Percentiles rank a stretch among this genome's conserved stretches.
phyloP scores from a whole-genome alignment of 2,329 filamentous ascomycete genomes.

The Ophiocordyceps camponoti-rufipedis region DNA sequence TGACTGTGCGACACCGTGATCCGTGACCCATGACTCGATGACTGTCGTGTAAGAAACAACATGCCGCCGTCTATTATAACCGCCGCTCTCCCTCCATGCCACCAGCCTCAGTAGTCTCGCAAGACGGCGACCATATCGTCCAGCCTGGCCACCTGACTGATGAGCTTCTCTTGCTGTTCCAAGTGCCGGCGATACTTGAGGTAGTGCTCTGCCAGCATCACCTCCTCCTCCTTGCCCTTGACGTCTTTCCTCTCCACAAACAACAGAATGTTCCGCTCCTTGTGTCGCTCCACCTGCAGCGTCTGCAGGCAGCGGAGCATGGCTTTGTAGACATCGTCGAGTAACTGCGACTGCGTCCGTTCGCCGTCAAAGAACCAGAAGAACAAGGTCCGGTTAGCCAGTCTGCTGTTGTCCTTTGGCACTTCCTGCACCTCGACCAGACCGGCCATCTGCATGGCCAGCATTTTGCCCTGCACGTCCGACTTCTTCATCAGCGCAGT shows the following conservation, averaged over 20 bases:
- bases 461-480: constrained; percentile 70
- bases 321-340: constrained; percentile 74
- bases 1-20: too few species aligned
- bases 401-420: constrained; percentile 67
- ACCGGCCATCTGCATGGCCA: constrained; percentile 69
- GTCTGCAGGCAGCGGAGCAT: constrained; percentile 78
- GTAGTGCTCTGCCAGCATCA: constrained; percentile 58
- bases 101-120: constrained; percentile 45
- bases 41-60: neutral
- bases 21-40: too few species aligned
- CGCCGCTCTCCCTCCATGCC: neutral
- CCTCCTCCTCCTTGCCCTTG: constrained; percentile 64
- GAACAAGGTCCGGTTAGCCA: constrained; percentile 71
- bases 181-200: constrained; percentile 39
- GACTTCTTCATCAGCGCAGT: constrained; percentile 70
- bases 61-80: neutral
- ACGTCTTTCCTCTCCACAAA: constrained; percentile 79
- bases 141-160: constrained; percentile 61
- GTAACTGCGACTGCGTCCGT: constrained; percentile 47
- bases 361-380: constrained; percentile 81
- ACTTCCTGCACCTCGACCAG: constrained; percentile 89
- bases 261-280: constrained; percentile 53
- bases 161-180: constrained; percentile 51
- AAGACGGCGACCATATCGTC: constrained; percentile 75
- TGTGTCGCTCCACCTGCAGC: constrained; percentile 55